These are phyloP conservation scores for Calonectria pseudoturangicola DNA, from an alignment of 2,329 filamentous ascomycete genomes.

Conservation along the genomic window DNA sequence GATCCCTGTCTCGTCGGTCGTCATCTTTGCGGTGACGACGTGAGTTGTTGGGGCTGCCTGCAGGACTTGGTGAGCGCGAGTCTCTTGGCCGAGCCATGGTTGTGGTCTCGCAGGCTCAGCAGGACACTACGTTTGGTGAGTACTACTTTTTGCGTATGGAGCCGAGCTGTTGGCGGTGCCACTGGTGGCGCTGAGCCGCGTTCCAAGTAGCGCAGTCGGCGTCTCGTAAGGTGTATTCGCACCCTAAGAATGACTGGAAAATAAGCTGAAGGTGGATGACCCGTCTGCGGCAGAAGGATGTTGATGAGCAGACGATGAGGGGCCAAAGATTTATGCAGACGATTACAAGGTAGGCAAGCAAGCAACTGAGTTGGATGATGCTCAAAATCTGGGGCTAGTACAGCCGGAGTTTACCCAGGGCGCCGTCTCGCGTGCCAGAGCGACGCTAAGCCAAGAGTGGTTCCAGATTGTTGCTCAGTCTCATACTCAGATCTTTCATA, in stretches of 20 bases:
- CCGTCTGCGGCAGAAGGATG: conserved; percentile 18
- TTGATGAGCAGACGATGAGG: conserved; percentile 39
- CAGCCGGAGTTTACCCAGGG: conserved; percentile 44
- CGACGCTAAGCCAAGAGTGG: conserved; percentile 48
- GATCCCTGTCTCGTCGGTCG: conserved; percentile 73
- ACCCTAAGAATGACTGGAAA: conserved; percentile 6
- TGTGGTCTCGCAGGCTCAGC: conserved; percentile 64
- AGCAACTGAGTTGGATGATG: conserved; percentile 39
- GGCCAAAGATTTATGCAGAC: conserved; percentile 31
- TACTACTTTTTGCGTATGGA: conserved; percentile 59
- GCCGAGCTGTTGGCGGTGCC: conserved; percentile 49
- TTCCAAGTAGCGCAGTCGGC: conserved; percentile 37
- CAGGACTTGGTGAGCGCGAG: conserved; percentile 93
- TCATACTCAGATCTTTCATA: conserved; percentile 34
- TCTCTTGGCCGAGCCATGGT: conserved; percentile 79
- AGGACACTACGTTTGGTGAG: conserved; percentile 63
- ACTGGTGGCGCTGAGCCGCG: conserved; percentile 44
- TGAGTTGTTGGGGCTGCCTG: conserved; percentile 87
- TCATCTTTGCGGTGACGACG: conserved; percentile 80
- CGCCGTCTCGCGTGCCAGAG: conserved; percentile 13
- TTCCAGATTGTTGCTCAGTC: conserved; percentile 40
- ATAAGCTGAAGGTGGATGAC: conserved; percentile 1
- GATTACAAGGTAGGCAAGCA: conserved; percentile 29
- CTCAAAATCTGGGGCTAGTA: conserved; percentile 42
- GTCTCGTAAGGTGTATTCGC: conserved; percentile 7